Evolutionary conservation across 768 basidiomycete genomes (phyloP), one percentile per base, ranked within the genome.

Genomic region (Krasilnikovozyma curviuscula): DNA sequence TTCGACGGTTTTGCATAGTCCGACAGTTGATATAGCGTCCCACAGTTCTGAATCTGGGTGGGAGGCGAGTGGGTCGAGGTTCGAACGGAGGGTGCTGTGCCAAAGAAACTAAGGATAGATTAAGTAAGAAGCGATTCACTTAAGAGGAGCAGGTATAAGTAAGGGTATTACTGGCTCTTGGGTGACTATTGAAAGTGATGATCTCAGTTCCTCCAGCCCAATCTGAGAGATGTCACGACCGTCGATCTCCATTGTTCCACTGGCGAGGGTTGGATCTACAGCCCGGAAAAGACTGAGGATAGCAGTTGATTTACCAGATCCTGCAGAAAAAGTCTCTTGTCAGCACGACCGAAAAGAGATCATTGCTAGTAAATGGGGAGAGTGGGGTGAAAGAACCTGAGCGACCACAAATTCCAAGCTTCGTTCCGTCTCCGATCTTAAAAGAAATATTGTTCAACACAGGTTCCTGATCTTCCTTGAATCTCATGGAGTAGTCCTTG

Each of bases 291-390:
- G 50, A 2, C 51, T 56, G 7, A 52, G 52, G n/a, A 56, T 25
- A 4, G 56, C 41, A 10, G 57, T 47, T 18, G 52, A 54, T 25
- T 59, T 59, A 14, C 57, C 57, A 5, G 56, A 55, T 2, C 57
- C 57, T 25, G 43, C n/a, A n/a, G n/a, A n/a, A n/a, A n/a, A n/a
- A n/a, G n/a, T n/a, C n/a, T 56, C 27, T 37, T 44, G 42, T n/a
- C 18, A 2, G 10, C 12, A 13, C 39, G 18, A 33, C 6, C 5
- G 14, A n/a, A n/a, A n/a, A n/a, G n/a, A n/a, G n/a, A n/a, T n/a
- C n/a, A n/a, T n/a, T n/a, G n/a, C n/a, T n/a, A n/a, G n/a, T n/a
- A n/a, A n/a, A n/a, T n/a, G n/a, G n/a, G 7, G 23, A 49, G 32
- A 29, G 12, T 3, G 2, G 14, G 33, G 46, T 43, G 30, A 21